Conservation (phyloP, 495 filamentous ascomycete species). For the Lophium mytilinum region DNA sequence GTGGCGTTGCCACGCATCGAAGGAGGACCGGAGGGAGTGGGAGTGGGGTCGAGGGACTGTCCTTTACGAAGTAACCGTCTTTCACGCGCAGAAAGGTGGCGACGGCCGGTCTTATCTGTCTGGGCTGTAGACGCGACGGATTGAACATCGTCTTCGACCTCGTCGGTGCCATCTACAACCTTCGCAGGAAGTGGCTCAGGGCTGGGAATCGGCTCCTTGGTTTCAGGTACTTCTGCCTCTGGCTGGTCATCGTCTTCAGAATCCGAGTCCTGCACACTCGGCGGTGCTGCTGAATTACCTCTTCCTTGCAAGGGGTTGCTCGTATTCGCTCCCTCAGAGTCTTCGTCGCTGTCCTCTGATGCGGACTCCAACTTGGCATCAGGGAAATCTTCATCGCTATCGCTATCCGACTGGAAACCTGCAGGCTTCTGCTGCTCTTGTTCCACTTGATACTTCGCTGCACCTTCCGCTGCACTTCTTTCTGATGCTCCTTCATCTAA, state of each 20-base stretch:
- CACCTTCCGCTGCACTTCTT: not conserved
- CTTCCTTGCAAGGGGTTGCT: constrained; percentile 17
- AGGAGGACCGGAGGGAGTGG: constrained; percentile 1
- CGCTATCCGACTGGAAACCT: constrained; percentile 1
- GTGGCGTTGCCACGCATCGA: constrained; percentile 10
- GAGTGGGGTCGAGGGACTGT: constrained; percentile 27
- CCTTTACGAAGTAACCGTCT: constrained; percentile 43
- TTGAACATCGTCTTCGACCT: constrained; percentile 14
- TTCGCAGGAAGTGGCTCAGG: constrained; percentile 9
- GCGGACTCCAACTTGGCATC: constrained; percentile 27
- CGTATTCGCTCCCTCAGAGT: constrained; percentile 30
- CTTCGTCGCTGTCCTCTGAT: constrained; percentile 24
- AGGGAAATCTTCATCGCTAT: constrained; percentile 35
- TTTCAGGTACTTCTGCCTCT: constrained; percentile 13
- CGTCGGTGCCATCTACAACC: constrained; percentile 18
- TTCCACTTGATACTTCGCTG: constrained; percentile 3
- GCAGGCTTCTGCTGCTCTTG: constrained; percentile 8
- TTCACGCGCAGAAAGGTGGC: constrained; percentile 46
- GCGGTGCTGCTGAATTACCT: not conserved
- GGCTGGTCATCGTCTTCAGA: constrained; percentile 24
- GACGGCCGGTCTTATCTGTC: constrained; percentile 15
- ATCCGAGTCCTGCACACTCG: constrained; percentile 1
- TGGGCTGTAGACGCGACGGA: constrained; percentile 22
- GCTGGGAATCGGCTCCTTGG: too few relatives aligned
- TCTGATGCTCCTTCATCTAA: constrained; percentile 35